Evolutionary conservation across 2,329 filamentous ascomycete species (phyloP).

Genomic region (Penicillium digitatum): DNA sequence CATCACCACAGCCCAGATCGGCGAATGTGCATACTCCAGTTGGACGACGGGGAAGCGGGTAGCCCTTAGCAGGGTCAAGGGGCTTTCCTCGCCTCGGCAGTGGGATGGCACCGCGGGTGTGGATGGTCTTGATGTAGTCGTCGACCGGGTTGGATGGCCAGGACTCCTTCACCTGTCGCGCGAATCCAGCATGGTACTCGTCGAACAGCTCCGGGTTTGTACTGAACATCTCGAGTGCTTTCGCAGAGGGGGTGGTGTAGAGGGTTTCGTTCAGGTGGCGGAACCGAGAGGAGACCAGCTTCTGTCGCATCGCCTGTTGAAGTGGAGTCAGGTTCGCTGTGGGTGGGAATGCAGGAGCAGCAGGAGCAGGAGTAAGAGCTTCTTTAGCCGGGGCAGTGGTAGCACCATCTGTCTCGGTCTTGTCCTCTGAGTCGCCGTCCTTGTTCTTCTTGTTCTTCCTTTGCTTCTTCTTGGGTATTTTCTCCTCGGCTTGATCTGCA

Average conservation of each 20-base stretch:
- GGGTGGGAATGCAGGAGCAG: constrained; percentile 35
- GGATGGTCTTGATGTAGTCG: constrained; percentile 70
- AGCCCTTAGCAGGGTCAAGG: constrained; percentile 24
- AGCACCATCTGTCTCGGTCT: constrained; percentile 16
- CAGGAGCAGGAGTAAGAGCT: constrained; percentile 10
- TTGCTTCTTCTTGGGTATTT: constrained; percentile 25
- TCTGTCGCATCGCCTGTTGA: constrained; percentile 89
- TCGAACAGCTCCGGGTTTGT: constrained; percentile 87
- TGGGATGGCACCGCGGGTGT: constrained; percentile 58
- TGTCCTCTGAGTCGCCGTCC: constrained; percentile 23
- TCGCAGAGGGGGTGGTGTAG: constrained; percentile 82
- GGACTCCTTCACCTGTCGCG: constrained; percentile 79
- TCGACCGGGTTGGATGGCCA: constrained; percentile 98
- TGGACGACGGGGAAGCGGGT: constrained; percentile 64
- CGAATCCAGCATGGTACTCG: constrained; percentile 95
- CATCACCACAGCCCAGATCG: constrained; percentile 91
- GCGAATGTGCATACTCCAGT: constrained; percentile 72
- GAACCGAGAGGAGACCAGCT: constrained; percentile 92
- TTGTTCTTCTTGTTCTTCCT: constrained; percentile 35
- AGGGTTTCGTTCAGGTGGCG: constrained; percentile 95
- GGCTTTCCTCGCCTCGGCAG: constrained; percentile 42
- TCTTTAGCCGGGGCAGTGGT: constrained; percentile 10
- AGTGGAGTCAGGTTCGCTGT: constrained; percentile 75
- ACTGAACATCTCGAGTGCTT: constrained; percentile 78
- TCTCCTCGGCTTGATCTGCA: constrained; percentile 28